Evolutionary conservation across 441 rosid genomes (phyloP), one percentile per base, ranked within the genome.

Genomic region (Manihot esculenta): DNA sequence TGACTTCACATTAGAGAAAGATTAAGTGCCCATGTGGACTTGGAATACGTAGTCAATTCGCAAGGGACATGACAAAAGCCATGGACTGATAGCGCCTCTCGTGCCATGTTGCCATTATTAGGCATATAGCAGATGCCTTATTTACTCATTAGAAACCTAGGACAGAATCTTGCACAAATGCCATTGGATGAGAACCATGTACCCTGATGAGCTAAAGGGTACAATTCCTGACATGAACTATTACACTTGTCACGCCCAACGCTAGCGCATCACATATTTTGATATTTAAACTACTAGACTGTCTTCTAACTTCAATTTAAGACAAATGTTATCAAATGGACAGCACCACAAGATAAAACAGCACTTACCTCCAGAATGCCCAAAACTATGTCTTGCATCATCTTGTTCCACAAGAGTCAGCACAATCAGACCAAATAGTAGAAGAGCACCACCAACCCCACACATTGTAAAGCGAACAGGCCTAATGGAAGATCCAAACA

Each of bases 281-380:
- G 5, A 57, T 0, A 30, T 56, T 23, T 65, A 59, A 66, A 67
- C 33, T 23, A 35, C 20, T 47, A 27, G 21, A 62, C 45, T 23
- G 42, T 7, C 42, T 38, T 38, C 42, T 9, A 5, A 13, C 3
- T 48, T 54, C 23, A 13, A 13, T 66, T 7, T 17, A 30, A 59
- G 33, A 62, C 11, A 38, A 53, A 14, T 38, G n/a, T 10, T 18
- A 42, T 44, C 35, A 54, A 74, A 41, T 21, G 33, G 20, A 26
- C 33, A 74, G 35, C 21, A 10, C n/a, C 30, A 21, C 24, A 27
- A 45, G 65, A 15, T 68, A 18, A 49, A 54, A 49, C 64, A 51
- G 51, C 33, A 33, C 64, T 73, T 82, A 94, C 99, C 99, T 88
- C 99, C 99, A 6, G 98, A 65, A 73, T 95, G 98, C 61, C 98